These are phyloP conservation scores for Elasticomyces elasticus DNA, from an alignment of 495 filamentous ascomycete genomes.

Conservation along the genomic window DNA sequence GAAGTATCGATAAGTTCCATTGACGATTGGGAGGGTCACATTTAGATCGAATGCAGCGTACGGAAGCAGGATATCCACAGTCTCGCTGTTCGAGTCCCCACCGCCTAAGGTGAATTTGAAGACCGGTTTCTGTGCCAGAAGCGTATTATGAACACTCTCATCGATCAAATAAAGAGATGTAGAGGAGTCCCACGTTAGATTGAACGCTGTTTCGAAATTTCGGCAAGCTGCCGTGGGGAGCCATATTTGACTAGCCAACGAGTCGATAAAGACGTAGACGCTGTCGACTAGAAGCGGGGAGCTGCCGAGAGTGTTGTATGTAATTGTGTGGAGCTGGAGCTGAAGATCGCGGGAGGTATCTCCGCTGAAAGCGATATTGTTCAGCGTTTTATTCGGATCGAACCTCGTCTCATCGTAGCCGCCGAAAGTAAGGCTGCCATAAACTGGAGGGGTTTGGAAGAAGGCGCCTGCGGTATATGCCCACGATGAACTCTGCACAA, in stretches of 20 bases:
- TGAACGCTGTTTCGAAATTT: conserved; percentile 27
- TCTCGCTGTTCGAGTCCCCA: too few species aligned
- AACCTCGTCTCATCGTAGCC: conserved; percentile 31
- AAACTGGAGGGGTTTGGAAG: background rate
- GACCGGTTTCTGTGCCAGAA: conserved; percentile 23
- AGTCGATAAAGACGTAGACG: conserved; percentile 22
- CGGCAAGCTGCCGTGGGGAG: conserved; percentile 29
- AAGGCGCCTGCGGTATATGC: conserved; percentile 31
- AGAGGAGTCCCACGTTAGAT: conserved; percentile 26
- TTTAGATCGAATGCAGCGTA: conserved; percentile 27
- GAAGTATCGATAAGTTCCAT: conserved; percentile 26
- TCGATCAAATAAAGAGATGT: conserved; percentile 30
- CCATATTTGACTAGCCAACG: conserved; percentile 30
- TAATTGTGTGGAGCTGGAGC: conserved; percentile 29
- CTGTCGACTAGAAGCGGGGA: conserved; percentile 12
- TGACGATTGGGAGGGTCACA: conserved; percentile 12
- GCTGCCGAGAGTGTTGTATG: conserved; percentile 20
- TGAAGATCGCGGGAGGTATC: conserved; percentile 21
- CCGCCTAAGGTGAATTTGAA: conserved; percentile 25
- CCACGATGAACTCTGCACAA: conserved; percentile 24
- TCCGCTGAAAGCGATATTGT: conserved; percentile 21
- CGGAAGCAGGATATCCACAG: conserved; percentile 26
- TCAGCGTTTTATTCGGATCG: conserved; percentile 13
- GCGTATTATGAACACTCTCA: conserved; percentile 23
- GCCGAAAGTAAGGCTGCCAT: conserved; percentile 29